A percentile compares a stretch with the other conserved stretches of the same genome.
These are phyloP conservation scores for Melastoma candidum DNA, from an alignment of 441 rosid genomes.

Conservation along the genomic window DNA sequence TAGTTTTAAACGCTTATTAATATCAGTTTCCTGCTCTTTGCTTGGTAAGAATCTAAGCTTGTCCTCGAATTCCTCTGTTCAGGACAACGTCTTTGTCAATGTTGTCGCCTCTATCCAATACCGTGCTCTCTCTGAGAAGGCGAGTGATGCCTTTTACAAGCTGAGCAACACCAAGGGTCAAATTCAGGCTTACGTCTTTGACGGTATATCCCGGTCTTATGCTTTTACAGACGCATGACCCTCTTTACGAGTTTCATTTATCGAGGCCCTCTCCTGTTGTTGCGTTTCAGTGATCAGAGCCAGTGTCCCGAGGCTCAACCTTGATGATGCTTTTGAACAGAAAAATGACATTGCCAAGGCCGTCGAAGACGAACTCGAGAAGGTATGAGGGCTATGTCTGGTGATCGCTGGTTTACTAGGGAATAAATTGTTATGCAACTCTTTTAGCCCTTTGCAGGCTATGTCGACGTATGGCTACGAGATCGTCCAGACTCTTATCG, in stretches of 20 bases:
- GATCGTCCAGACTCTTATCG: conserved; percentile 49
- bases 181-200: conserved; percentile 30
- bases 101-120: conserved; percentile 30
- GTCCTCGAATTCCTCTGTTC: conserved; percentile 4
- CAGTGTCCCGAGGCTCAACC: conserved; percentile 19
- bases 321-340: conserved; percentile 29
- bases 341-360: conserved; percentile 27
- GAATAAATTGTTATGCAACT: neutral
- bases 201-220: conserved; percentile 10
- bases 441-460: conserved; percentile 23
- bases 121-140: conserved; percentile 24
- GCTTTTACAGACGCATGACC: neutral
- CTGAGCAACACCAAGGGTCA: conserved; percentile 29
- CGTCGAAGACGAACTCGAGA: conserved; percentile 27
- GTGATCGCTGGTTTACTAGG: neutral
- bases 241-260: neutral
- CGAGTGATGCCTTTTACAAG: conserved; percentile 25
- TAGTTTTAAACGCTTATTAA: too few species aligned
- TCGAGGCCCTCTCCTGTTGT: neutral
- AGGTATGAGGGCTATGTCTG: conserved; percentile 6
- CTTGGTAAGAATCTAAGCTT: too few species aligned
- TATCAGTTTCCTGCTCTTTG: neutral
- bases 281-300: conserved; percentile 22
- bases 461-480: conserved; percentile 62
- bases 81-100: conserved; percentile 33